A percentile compares a stretch with the other conserved stretches of the same genome.
These are phyloP conservation scores for Fraxinus cuspidata DNA, from an alignment of 257 asterid species.

Conservation along the genomic window DNA sequence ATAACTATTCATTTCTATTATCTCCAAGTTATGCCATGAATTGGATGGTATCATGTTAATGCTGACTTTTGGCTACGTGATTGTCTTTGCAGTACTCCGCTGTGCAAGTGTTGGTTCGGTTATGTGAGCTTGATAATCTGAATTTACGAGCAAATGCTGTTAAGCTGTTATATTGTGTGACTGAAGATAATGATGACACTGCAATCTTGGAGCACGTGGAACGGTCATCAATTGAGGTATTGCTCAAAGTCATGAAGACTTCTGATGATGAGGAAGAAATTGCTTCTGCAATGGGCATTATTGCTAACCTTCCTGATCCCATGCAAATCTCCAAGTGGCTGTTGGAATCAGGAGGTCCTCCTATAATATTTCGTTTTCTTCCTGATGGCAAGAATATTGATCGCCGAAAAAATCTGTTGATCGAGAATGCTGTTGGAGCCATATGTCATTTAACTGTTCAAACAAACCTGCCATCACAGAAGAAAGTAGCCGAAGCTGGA, in stretches of 20 bases:
- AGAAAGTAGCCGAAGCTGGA: slow-evolving; percentile 58
- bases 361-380: slow-evolving; percentile 33
- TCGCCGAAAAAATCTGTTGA: slow-evolving; percentile 30
- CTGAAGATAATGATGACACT: slow-evolving; percentile 40
- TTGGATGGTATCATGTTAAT: not conserved
- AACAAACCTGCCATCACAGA: slow-evolving; percentile 40
- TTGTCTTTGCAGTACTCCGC: slow-evolving; percentile 53
- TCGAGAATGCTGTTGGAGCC: slow-evolving; percentile 61
- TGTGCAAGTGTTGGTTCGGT: slow-evolving; percentile 41
- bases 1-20: slow-evolving; percentile 2
- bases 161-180: slow-evolving; percentile 49
- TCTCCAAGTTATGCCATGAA: not conserved
- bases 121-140: slow-evolving; percentile 41
- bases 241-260: slow-evolving; percentile 43
- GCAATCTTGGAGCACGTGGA: slow-evolving; percentile 39
- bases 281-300: slow-evolving; percentile 52
- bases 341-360: slow-evolving; percentile 44
- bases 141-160: slow-evolving; percentile 50
- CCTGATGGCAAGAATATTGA: slow-evolving; percentile 25
- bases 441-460: slow-evolving; percentile 49
- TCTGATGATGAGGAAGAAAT: slow-evolving; percentile 52
- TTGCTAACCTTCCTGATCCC: slow-evolving; percentile 52
- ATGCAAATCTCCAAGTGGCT: slow-evolving; percentile 51
- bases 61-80: slow-evolving; percentile 18
- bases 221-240: slow-evolving; percentile 38